Conservation (phyloP, 768 basidiomycete species). For the Lyophyllum atratum region DNA sequence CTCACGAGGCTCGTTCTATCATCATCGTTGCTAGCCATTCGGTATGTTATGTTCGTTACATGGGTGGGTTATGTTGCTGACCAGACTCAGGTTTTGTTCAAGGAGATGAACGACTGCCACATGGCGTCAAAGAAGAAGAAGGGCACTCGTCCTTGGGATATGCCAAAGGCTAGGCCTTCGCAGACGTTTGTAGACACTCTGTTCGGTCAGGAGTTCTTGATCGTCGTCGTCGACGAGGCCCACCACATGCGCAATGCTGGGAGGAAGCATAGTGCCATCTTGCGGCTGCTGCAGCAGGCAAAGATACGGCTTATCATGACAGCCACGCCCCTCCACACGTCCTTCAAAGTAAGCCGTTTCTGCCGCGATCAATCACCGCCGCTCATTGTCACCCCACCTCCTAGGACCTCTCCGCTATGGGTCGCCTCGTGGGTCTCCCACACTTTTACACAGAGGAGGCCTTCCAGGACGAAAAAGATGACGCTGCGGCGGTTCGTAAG, state of each 20-base stretch:
- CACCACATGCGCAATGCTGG: slow-evolving; percentile 23
- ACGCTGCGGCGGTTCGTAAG: slow-evolving; percentile 1
- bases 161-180: neutral
- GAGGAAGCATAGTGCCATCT: slow-evolving; percentile 5
- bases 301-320: slow-evolving; percentile 16
- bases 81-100: slow-evolving; percentile 15
- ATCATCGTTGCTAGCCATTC: slow-evolving; percentile 29
- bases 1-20: slow-evolving; percentile 2
- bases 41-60: slow-evolving; percentile 17
- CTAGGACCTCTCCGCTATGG: slow-evolving; percentile 30
- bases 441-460: slow-evolving; percentile 23
- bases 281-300: slow-evolving; percentile 13
- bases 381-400: neutral
- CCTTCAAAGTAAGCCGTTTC: slow-evolving; percentile 18
- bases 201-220: slow-evolving; percentile 19
- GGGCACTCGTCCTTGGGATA: slow-evolving; percentile 16
- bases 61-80: neutral
- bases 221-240: slow-evolving; percentile 20
- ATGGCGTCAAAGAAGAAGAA: neutral
- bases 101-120: slow-evolving; percentile 11
- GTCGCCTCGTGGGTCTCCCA: slow-evolving; percentile 24
- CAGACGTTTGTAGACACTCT: slow-evolving; percentile 13
- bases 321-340: slow-evolving; percentile 26
- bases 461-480: slow-evolving; percentile 21
- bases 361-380: neutral